Conservation (phyloP, 1,284 basidiomycete genomes). For the Naganishia liquefaciens region DNA sequence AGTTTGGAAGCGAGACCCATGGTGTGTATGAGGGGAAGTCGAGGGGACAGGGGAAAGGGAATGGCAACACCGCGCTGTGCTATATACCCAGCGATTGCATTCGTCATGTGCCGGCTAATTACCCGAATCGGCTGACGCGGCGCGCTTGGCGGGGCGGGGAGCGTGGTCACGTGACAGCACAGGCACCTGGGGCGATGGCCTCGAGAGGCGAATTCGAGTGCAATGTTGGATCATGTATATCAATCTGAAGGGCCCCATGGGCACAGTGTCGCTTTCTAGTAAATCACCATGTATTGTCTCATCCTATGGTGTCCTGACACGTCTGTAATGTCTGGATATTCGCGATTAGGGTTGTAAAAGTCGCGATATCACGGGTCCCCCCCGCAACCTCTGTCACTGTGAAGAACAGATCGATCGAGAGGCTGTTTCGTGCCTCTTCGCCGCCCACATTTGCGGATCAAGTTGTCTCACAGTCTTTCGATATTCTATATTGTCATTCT, state of each 20-base stretch:
- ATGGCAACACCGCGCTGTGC: neutral
- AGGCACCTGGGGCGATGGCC: no score
- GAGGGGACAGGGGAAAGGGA: neutral
- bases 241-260: no score
- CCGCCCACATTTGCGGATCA: no score
- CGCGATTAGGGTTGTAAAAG: neutral
- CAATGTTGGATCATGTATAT: no score
- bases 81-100: neutral
- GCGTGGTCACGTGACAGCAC: neutral
- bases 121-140: slow-evolving; percentile 25
- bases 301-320: neutral
- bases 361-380: neutral
- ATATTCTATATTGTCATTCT: neutral
- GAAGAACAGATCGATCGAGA: no score
- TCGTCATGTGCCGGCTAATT: slow-evolving; percentile 24
- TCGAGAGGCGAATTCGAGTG: no score
- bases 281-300: neutral
- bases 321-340: neutral
- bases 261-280: no score
- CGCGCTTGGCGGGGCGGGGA: neutral
- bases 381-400: neutral
- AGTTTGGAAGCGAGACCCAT: slow-evolving; percentile 35
- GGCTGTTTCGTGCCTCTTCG: no score
- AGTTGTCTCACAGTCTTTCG: neutral
- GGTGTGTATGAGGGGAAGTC: neutral